Percentiles rank a stretch among this genome's conserved stretches.
Conservation (phyloP, 2,329 filamentous ascomycete species). For the Fusarium luffae region DNA sequence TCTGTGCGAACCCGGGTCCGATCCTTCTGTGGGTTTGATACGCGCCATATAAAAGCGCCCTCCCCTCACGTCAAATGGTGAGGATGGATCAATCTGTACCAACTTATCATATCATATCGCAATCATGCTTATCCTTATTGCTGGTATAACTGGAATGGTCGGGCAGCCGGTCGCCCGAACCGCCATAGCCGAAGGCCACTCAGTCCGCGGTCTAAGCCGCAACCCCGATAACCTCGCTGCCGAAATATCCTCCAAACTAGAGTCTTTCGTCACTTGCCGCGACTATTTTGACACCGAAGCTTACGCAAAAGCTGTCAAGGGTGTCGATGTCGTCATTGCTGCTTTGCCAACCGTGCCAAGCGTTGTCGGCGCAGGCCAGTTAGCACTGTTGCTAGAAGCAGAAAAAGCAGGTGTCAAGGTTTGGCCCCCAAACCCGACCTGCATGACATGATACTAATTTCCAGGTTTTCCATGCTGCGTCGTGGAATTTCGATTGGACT, state of each 20-base stretch:
- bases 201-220: conserved; percentile 2
- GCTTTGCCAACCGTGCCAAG: conserved; percentile 2
- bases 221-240: background rate
- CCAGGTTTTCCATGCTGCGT: conserved; percentile 8
- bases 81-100: accelerated
- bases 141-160: conserved; percentile 15
- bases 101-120: accelerated
- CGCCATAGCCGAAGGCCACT: background rate
- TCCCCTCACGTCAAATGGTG: background rate
- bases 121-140: conserved; percentile 6
- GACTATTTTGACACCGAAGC: background rate
- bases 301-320: background rate
- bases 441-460: background rate
- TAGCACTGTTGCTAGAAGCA: background rate
- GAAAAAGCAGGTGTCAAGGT: conserved; percentile 19
- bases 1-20: background rate
- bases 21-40: background rate
- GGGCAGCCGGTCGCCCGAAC: conserved; percentile 6
- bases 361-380: conserved; percentile 2
- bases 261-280: background rate
- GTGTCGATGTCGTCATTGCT: background rate
- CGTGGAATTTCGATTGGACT: conserved; percentile 17
- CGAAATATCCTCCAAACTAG: background rate
- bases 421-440: too few species aligned
- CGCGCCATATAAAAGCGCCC: background rate